These are phyloP conservation scores for Phycomyces nitens DNA, from an alignment of 192 early-diverging fungal genomes.

Conservation along the genomic window DNA sequence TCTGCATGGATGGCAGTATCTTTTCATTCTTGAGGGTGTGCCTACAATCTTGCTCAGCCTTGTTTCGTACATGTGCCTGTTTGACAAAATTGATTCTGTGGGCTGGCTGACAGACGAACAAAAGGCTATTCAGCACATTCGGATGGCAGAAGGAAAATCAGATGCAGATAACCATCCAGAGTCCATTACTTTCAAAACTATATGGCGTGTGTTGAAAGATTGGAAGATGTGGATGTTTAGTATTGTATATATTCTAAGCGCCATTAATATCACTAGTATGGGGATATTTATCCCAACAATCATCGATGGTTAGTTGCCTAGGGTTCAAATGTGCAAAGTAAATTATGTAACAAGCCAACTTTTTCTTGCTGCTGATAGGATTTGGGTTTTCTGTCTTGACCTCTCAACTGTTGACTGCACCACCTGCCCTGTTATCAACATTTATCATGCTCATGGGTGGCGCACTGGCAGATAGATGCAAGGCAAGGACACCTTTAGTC, in stretches of 20 bases:
- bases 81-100: slow-evolving; percentile 14
- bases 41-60: slow-evolving; percentile 57
- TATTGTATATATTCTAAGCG: slow-evolving; percentile 16
- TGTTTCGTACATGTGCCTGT: slow-evolving; percentile 46
- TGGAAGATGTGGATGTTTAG: slow-evolving; percentile 26
- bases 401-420: slow-evolving; percentile 27
- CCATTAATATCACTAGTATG: slow-evolving; percentile 12
- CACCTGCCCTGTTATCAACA: slow-evolving; percentile 7
- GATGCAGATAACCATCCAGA: background rate
- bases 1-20: slow-evolving; percentile 65
- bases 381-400: slow-evolving; percentile 28
- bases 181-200: slow-evolving; percentile 6
- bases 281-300: slow-evolving; percentile 18
- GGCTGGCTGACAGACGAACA: slow-evolving; percentile 22
- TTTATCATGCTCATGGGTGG: slow-evolving; percentile 12
- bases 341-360: background rate
- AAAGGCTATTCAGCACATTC: slow-evolving; percentile 21
- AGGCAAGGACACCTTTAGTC: slow-evolving; percentile 16
- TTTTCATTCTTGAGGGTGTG: slow-evolving; percentile 69
- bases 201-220: slow-evolving; percentile 7
- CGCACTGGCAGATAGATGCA: slow-evolving; percentile 13
- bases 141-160: slow-evolving; percentile 1
- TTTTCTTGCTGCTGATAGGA: slow-evolving; percentile 13
- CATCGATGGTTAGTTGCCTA: slow-evolving; percentile 11
- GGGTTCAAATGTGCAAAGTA: background rate